A percentile compares a stretch with the other conserved stretches of the same genome.
phyloP scores from a whole-genome alignment of 148 eudicot genomes.

The Euryodendron excelsum region DNA sequence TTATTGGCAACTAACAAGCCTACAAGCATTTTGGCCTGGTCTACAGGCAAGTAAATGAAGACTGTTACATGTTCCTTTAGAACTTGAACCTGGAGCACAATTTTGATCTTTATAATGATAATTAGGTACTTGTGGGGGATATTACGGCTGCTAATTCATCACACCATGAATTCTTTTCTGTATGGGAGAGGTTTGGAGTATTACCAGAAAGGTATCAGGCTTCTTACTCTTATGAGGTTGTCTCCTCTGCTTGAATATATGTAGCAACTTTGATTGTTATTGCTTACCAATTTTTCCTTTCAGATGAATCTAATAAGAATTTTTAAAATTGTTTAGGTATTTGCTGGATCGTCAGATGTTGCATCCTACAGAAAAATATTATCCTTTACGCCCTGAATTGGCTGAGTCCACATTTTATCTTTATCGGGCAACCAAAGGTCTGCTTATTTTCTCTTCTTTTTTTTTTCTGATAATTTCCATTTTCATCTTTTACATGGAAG shows the following conservation, averaged over 20 bases:
- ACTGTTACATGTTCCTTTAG: neutral
- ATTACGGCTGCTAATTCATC: constrained; percentile 87
- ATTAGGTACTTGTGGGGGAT: constrained; percentile 93
- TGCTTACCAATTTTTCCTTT: constrained; percentile 1
- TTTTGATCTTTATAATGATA: constrained; percentile 22
- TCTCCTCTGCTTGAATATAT: neutral
- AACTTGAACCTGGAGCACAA: constrained; percentile 3
- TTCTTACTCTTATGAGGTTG: neutral
- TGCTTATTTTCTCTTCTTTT: constrained; percentile 17
- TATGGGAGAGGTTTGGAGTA: constrained; percentile 90
- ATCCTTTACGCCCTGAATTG: constrained; percentile 95
- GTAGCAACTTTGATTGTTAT: neutral
- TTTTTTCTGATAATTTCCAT: neutral
- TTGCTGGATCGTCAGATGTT: constrained; percentile 84
- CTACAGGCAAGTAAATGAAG: constrained; percentile 55
- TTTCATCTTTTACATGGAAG: neutral
- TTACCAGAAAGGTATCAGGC: constrained; percentile 78
- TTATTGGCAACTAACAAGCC: constrained; percentile 95
- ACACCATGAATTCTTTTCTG: constrained; percentile 83
- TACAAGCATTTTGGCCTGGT: constrained; percentile 99
- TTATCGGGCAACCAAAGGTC: constrained; percentile 97
- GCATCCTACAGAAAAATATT: constrained; percentile 96
- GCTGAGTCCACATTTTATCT: constrained; percentile 95
- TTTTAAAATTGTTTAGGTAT: constrained; percentile 45
- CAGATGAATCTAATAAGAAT: constrained; percentile 2